Evolutionary conservation across 164 flowering plant species (phyloP).

Genomic region (Liriodendron chinense): DNA sequence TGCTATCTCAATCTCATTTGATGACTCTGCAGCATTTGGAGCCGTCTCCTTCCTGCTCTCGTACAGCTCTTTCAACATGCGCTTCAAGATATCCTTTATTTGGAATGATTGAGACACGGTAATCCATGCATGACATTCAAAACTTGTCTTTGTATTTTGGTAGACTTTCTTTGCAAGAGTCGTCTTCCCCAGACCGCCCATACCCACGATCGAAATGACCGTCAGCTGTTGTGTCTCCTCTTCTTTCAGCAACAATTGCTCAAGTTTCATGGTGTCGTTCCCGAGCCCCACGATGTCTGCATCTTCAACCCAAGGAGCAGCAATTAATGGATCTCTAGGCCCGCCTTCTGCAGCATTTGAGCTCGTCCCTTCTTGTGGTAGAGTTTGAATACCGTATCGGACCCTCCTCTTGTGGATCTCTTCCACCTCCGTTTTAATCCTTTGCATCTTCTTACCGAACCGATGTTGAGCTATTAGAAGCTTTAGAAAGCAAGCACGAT

Average conservation of each 20-base stretch:
- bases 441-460: too few relatives aligned
- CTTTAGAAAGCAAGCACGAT: too few relatives aligned
- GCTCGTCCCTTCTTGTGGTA: too few relatives aligned
- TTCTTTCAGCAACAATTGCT: background rate
- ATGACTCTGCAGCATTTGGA: background rate
- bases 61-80: background rate
- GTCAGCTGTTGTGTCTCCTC: background rate
- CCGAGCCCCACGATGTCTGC: conserved; percentile 3
- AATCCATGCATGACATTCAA: conserved; percentile 2
- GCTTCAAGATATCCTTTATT: background rate
- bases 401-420: too few relatives aligned
- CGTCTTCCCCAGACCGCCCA: conserved; percentile 6
- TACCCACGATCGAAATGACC: conserved; percentile 6
- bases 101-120: conserved; percentile 2
- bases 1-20: background rate
- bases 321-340: background rate
- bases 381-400: too few relatives aligned
- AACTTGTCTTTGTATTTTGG: background rate
- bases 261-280: background rate
- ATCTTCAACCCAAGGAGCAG: conserved; percentile 6
- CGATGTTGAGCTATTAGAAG: too few relatives aligned
- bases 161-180: conserved; percentile 1
- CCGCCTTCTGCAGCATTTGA: background rate
- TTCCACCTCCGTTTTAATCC: too few relatives aligned
- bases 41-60: background rate